phyloP scores from a whole-genome alignment of 164 flowering plant species.

The Cinnamomum micranthum region DNA sequence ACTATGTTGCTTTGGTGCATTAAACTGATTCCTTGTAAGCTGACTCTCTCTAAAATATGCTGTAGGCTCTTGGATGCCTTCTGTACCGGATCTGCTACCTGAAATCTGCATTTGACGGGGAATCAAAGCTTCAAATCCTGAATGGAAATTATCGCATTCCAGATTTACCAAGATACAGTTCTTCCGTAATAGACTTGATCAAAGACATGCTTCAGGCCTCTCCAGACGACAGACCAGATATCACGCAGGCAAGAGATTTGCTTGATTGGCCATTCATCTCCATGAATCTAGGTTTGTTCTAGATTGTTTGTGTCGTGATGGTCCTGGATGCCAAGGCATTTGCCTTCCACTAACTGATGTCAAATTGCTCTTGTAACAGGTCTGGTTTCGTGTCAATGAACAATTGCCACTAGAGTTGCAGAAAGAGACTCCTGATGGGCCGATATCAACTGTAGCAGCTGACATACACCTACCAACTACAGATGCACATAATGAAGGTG shows the following conservation, averaged over 20 bases:
- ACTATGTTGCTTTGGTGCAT: neutral
- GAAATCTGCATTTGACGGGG: constrained; percentile 97
- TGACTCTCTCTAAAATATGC: neutral
- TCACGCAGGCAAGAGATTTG: constrained; percentile 99
- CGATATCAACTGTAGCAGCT: too few species aligned
- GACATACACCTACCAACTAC: constrained; percentile 20
- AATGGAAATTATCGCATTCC: constrained; percentile 98
- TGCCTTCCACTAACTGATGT: constrained; percentile 26
- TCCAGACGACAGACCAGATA: constrained; percentile 94
- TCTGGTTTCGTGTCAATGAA: constrained; percentile 98
- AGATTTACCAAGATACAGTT: constrained; percentile 77
- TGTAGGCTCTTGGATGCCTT: constrained; percentile 97
- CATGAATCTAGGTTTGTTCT: constrained; percentile 94
- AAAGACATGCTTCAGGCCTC: constrained; percentile 89
- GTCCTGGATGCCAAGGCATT: constrained; percentile 24
- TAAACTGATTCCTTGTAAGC: neutral
- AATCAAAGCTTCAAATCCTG: constrained; percentile 91
- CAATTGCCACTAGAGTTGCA: constrained; percentile 60
- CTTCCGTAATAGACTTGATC: constrained; percentile 59
- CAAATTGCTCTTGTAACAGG: constrained; percentile 43
- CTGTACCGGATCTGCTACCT: constrained; percentile 88
- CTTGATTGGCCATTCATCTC: constrained; percentile 96
- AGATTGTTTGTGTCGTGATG: constrained; percentile 51
- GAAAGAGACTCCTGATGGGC: constrained; percentile 78
- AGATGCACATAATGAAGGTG: constrained; percentile 52